phyloP scores from a whole-genome alignment of 2,329 filamentous ascomycete genomes.

The Aschersonia sp. region DNA sequence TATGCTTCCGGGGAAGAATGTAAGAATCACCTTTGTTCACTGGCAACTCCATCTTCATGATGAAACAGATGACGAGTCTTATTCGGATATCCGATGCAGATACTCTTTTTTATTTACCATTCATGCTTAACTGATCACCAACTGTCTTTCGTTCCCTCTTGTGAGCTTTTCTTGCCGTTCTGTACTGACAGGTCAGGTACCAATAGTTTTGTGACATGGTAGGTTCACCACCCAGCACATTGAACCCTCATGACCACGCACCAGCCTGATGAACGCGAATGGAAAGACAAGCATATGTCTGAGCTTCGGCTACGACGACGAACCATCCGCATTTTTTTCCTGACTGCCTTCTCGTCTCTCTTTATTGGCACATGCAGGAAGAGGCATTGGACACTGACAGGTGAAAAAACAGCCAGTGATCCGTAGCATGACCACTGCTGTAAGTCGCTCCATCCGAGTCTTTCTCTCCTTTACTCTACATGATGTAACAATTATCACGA shows the following conservation, averaged over 20 bases:
- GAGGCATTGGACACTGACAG: conserved; percentile 2
- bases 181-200: too few relatives aligned
- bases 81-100: conserved; percentile 61
- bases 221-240: too few relatives aligned
- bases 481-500: conserved; percentile 32
- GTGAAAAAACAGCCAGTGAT: neutral
- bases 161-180: too few relatives aligned
- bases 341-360: conserved; percentile 1
- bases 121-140: conserved; percentile 46
- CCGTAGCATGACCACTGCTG: conserved; percentile 1
- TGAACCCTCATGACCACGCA: conserved; percentile 4
- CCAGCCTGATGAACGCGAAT: conserved; percentile 68
- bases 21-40: neutral
- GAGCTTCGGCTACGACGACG: conserved; percentile 45
- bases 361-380: neutral
- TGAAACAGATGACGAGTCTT: conserved; percentile 58
- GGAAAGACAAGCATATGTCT: conserved; percentile 97
- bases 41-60: conserved; percentile 1
- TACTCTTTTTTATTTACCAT: conserved; percentile 53
- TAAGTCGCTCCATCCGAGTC: conserved; percentile 11
- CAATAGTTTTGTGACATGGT: too few relatives aligned
- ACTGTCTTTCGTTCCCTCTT: conserved; percentile 8
- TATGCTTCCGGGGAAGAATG: too few relatives aligned
- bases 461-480: conserved; percentile 9
- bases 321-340: conserved; percentile 16